Evolutionary conservation across 129 eudicot species (phyloP).

Genomic region (Pittosporum tobira): DNA sequence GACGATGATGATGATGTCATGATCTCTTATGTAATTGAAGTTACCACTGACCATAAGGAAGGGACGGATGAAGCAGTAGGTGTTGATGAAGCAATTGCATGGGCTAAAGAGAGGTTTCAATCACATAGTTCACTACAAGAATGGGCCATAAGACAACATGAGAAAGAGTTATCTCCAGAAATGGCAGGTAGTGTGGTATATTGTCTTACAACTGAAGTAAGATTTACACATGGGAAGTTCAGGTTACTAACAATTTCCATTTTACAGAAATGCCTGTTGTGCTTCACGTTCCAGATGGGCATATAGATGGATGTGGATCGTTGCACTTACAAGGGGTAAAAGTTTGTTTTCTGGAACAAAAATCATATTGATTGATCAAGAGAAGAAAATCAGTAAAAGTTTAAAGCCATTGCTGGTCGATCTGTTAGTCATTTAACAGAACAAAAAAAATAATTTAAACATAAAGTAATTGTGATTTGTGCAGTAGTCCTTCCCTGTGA

Average conservation of each 20-base stretch:
- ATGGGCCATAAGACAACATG: slow-evolving; percentile 15
- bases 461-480: background rate
- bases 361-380: background rate
- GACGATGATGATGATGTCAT: slow-evolving; percentile 40
- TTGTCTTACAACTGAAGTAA: background rate
- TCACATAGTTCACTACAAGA: slow-evolving; percentile 15
- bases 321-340: slow-evolving; percentile 24
- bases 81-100: slow-evolving; percentile 85
- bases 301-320: slow-evolving; percentile 27
- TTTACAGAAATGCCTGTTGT: slow-evolving; percentile 24
- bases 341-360: background rate
- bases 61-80: slow-evolving; percentile 30
- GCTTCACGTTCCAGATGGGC: slow-evolving; percentile 25
- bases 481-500: background rate
- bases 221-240: background rate
- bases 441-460: background rate
- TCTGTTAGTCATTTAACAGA: slow-evolving; percentile 4
- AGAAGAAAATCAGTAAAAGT: background rate
- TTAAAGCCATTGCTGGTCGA: background rate
- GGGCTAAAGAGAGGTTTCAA: slow-evolving; percentile 77
- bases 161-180: slow-evolving; percentile 16
- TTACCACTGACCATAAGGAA: slow-evolving; percentile 34
- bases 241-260: background rate
- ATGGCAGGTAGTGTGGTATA: slow-evolving; percentile 21
- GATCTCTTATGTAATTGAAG: slow-evolving; percentile 71